phyloP scores from a whole-genome alignment of 371 early-diverging fungal genomes.

The Apophysomyces sp. region DNA sequence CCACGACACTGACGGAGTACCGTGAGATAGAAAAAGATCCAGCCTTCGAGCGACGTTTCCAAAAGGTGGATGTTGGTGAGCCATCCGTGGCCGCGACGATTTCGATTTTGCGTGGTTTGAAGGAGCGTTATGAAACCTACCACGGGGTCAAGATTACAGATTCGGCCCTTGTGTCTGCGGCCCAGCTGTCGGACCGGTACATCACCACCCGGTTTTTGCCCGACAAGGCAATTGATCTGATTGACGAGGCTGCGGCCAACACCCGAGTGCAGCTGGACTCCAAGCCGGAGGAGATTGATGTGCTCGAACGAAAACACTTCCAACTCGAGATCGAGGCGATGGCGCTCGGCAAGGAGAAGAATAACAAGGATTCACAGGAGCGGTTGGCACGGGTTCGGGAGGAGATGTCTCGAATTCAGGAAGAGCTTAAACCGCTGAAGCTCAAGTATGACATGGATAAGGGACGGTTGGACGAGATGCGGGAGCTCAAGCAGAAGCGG shows the following conservation, averaged over 20 bases:
- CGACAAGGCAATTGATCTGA: constrained; percentile 87
- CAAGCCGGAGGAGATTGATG: constrained; percentile 95
- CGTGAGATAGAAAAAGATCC: constrained; percentile 85
- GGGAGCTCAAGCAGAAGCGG: constrained; percentile 81
- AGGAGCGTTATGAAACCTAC: constrained; percentile 81
- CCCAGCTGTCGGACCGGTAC: constrained; percentile 76
- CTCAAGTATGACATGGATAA: constrained; percentile 84
- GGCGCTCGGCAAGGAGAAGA: constrained; percentile 91
- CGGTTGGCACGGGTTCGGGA: constrained; percentile 78
- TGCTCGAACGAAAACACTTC: constrained; percentile 83
- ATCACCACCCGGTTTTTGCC: constrained; percentile 78
- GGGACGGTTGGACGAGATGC: constrained; percentile 84
- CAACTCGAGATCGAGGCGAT: constrained; percentile 96
- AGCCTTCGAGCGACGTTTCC: constrained; percentile 91
- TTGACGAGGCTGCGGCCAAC: constrained; percentile 95
- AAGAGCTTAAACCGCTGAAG: constrained; percentile 88
- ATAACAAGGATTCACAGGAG: constrained; percentile 71
- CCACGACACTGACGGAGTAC: constrained; percentile 90
- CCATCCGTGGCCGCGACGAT: constrained; percentile 82
- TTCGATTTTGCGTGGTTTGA: constrained; percentile 84
- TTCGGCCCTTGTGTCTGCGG: constrained; percentile 79
- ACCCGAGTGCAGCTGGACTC: constrained; percentile 94
- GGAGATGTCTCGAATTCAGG: constrained; percentile 81
- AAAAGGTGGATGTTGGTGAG: constrained; percentile 79
- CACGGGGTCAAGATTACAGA: constrained; percentile 88